Evolutionary conservation across 202 grass and related monocot genomes (phyloP), one percentile per base, ranked within the genome.

Genomic region (Sporobolus alterniflorus): DNA sequence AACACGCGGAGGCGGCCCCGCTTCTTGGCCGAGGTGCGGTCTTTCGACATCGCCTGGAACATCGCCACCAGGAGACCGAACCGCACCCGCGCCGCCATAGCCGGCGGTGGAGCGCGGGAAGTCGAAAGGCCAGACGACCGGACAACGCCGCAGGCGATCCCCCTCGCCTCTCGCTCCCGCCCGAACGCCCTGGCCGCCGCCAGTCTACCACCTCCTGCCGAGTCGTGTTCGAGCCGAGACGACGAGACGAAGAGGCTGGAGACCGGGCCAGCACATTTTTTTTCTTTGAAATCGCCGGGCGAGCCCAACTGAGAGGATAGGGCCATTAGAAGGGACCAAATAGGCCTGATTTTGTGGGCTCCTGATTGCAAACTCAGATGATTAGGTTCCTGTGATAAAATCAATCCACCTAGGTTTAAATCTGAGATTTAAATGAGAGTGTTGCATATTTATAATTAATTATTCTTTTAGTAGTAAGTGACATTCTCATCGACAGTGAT

Each of bases 31-130:
- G 93, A 70, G 66, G 80, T 79, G 29, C 91, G 89, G 66, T 98
- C 91, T 1, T 74, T 65, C 75, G 83, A 33, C 91, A 98, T 98
- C 68, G 96, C 96, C 77, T 95, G 73, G 84, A 95, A 89, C 96
- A 98, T 98, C 80, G 90, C 87, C 52, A 93, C 89, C 64, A 98
- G 76, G 1, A 98, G 76, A 40, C 92, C 89, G 84, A 95, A 98
- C 20, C 91, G 85, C 59, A 93, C 91, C 30, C 71, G 91, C 81
- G 89, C 76, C 68, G 90, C 89, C 91, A 92, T 95, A 77, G 72
- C 36, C 65, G 63, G 61, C 63, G 41, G 68, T 12, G 24, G 31
- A 18, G n/a, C 39, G 9, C 6, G 76, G 5, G 9, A 50, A 47
- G 33, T 20, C 63, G 0, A 16, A 13, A 52, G 71, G 1, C 17